phyloP scores from a whole-genome alignment of 2,329 filamentous ascomycete species.

The Paracorniculantispora psalliotae region DNA sequence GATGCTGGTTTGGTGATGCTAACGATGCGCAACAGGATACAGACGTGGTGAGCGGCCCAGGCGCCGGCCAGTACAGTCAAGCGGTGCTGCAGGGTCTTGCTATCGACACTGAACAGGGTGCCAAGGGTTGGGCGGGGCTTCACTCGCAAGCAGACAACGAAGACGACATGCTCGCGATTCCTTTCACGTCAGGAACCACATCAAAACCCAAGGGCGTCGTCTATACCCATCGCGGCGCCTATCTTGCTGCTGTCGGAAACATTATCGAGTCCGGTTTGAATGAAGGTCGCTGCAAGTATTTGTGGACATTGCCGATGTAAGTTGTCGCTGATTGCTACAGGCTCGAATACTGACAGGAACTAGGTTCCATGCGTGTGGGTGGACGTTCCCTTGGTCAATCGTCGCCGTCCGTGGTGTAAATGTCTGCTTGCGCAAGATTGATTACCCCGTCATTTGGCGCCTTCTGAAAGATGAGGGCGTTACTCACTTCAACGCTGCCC shows the following conservation, averaged over 20 bases:
- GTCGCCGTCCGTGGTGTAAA: constrained; percentile 91
- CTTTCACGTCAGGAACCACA: constrained; percentile 92
- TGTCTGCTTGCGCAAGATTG: constrained; percentile 89
- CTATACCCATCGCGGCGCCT: constrained; percentile 82
- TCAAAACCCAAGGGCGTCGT: constrained; percentile 89
- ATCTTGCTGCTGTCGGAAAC: constrained; percentile 79
- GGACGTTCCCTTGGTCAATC: constrained; percentile 91
- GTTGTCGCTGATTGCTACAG: constrained; percentile 32
- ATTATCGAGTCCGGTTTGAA: constrained; percentile 86
- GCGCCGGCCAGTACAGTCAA: constrained; percentile 76
- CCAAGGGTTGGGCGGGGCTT: constrained; percentile 71
- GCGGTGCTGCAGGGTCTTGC: constrained; percentile 74
- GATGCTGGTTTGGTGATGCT: not conserved
- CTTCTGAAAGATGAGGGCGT: constrained; percentile 80
- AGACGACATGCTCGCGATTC: constrained; percentile 76
- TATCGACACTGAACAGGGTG: constrained; percentile 63
- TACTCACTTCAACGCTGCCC: constrained; percentile 93
- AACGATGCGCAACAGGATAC: constrained; percentile 55
- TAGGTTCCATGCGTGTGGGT: constrained; percentile 64
- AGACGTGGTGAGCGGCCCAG: constrained; percentile 67
- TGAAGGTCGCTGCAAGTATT: constrained; percentile 67
- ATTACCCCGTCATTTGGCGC: constrained; percentile 89
- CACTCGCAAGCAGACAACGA: constrained; percentile 68
- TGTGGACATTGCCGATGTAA: constrained; percentile 92
- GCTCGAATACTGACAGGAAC: not conserved